A percentile compares a stretch with the other conserved stretches of the same genome.
Conservation (phyloP, 306 rosid genomes). For the Fragaria ananassa region DNA sequence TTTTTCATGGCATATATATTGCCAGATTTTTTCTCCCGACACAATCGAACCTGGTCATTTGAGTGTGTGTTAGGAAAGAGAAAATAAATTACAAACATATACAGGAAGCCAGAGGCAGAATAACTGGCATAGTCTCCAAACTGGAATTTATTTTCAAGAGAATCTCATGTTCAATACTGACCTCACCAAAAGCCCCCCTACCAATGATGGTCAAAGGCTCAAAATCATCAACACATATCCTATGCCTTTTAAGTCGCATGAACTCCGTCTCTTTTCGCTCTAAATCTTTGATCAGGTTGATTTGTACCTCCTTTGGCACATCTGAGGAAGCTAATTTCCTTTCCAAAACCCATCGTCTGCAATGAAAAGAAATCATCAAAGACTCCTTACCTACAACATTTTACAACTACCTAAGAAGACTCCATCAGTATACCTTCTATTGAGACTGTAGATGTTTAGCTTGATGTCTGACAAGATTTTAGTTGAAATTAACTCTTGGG, state of each 20-base stretch:
- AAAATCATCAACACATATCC: conserved; percentile 91
- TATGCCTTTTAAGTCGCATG: conserved; percentile 94
- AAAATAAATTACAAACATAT: conserved; percentile 12
- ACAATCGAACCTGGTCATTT: conserved; percentile 80
- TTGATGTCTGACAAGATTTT: neutral
- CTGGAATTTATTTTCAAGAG: conserved; percentile 9
- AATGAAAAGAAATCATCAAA: conserved; percentile 23
- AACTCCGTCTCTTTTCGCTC: conserved; percentile 96
- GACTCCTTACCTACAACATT: conserved; percentile 7
- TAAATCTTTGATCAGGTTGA: conserved; percentile 86
- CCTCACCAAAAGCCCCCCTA: conserved; percentile 99
- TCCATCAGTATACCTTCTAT: neutral
- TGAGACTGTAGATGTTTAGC: neutral
- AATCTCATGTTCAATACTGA: conserved; percentile 38
- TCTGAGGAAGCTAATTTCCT: conserved; percentile 82
- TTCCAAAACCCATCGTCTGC: conserved; percentile 94
- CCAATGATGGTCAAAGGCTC: conserved; percentile 95
- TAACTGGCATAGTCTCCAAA: neutral
- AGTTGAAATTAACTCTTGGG: neutral
- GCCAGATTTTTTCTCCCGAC: conserved; percentile 99
- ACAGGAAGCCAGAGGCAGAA: neutral
- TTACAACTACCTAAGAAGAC: neutral
- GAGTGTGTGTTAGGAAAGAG: conserved; percentile 28
- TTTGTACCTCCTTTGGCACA: conserved; percentile 85
- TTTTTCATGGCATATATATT: conserved; percentile 97